Evolutionary conservation across 805 yeast genomes (phyloP).

Genomic region (Yamadazyma kitorensis): DNA sequence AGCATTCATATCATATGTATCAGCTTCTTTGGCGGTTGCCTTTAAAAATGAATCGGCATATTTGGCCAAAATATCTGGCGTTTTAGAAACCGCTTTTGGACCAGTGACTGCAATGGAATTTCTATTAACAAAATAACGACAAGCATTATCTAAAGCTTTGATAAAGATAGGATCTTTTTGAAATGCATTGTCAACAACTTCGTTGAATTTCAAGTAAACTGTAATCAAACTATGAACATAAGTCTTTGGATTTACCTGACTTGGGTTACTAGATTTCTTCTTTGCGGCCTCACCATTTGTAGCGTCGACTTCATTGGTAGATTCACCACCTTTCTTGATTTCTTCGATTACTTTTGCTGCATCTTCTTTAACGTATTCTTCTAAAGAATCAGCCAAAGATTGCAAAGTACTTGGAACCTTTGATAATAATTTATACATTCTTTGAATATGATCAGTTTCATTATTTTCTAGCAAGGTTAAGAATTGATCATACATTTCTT

Average conservation of each 20-base stretch:
- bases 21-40: constrained; percentile 67
- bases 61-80: constrained; percentile 89
- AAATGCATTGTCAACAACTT: constrained; percentile 65
- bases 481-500: constrained; percentile 73
- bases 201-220: constrained; percentile 65
- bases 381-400: constrained; percentile 72
- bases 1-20: constrained; percentile 69
- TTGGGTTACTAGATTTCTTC: constrained; percentile 16
- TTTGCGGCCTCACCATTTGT: constrained; percentile 10
- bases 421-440: constrained; percentile 72
- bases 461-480: constrained; percentile 69
- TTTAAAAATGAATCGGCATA: constrained; percentile 83
- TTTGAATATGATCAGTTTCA: constrained; percentile 67
- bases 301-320: constrained; percentile 15
- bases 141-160: constrained; percentile 86
- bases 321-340: constrained; percentile 34
- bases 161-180: constrained; percentile 73
- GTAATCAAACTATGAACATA: constrained; percentile 76
- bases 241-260: constrained; percentile 60
- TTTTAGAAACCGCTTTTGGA: constrained; percentile 60
- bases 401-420: constrained; percentile 78
- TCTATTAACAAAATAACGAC: constrained; percentile 76
- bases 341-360: constrained; percentile 54
- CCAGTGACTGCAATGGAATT: constrained; percentile 76
- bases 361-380: constrained; percentile 60